Percentiles rank a stretch among this genome's conserved stretches.
These are phyloP conservation scores for Helotiales sp. DNA, from an alignment of 2,329 filamentous ascomycete species.

Conservation along the genomic window DNA sequence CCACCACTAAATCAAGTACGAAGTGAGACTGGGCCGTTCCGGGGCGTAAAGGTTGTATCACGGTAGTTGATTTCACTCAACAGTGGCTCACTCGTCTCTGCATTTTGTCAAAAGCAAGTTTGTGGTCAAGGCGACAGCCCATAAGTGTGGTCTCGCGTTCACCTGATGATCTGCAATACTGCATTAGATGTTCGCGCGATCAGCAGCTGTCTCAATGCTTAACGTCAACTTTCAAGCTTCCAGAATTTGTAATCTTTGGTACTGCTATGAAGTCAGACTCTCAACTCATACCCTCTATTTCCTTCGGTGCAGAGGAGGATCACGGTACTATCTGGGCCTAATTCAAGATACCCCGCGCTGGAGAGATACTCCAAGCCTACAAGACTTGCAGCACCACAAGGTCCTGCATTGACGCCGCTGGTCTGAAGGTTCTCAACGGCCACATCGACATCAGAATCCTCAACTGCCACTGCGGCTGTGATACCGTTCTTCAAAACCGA, in stretches of 20 bases:
- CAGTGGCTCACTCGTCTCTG: not conserved
- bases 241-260: not conserved
- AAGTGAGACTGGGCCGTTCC: not conserved
- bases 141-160: not conserved
- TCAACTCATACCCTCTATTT: constrained; percentile 47
- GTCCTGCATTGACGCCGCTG: constrained; percentile 43
- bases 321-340: constrained; percentile 50
- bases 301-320: constrained; percentile 70
- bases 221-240: not conserved
- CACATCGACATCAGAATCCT: constrained; percentile 44
- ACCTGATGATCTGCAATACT: not conserved
- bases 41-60: not conserved
- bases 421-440: constrained; percentile 40
- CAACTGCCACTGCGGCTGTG: constrained; percentile 43
- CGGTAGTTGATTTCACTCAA: not conserved
- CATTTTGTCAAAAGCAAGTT: not conserved
- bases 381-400: constrained; percentile 53
- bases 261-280: not conserved
- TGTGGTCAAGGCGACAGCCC: not conserved
- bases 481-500: constrained; percentile 43
- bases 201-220: not conserved
- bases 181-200: not conserved
- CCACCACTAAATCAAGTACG: not conserved
- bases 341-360: constrained; percentile 34
- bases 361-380: constrained; percentile 55